Base-by-base conservation (phyloP, 371 early-diverging fungal genomes). In the Apophysomyces sp. region DNA sequence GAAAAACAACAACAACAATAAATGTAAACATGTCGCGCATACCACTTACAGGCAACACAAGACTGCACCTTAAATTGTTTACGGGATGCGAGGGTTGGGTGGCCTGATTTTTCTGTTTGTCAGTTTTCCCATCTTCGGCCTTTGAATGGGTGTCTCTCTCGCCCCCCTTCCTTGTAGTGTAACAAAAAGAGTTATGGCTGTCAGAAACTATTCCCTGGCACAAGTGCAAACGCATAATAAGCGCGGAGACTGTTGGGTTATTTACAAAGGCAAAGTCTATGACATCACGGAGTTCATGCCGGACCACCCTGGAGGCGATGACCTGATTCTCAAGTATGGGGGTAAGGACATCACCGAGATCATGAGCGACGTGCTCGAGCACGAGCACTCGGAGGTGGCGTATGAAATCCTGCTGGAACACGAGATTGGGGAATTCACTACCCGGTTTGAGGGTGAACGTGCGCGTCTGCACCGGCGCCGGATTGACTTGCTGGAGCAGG, bases 301-400 rank as follows among this genome's bases (percentile, higher is more conserved):
- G 13, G 90, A 86, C 71, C 94, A 93, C 68, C 94, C 93, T 0
- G 94, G 94, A 59, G 94, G 92, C 41, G 81, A 83, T 37, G 90
- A 89, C 36, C 72, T 84, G 57, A 86, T 94, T 64, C 71, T 90
- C 72, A 83, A 93, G 75, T 89, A 86, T 74, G 88, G 83, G 51
- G 88, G 92, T 28, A 71, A 82, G 57, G 93, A 92, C 70, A 71
- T 92, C 5, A 84, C 86, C 1, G 73, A 63, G 28, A 73, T 85
- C 26, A 87, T 97, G 89, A 76, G 84, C 56, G 95, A 96, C 76
- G 74, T 82, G 26, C 63, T 73, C 60, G 80, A 84, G 69, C 97
- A 97, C 78, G 63, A 73, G n/a, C 97, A 97, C 73, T 90, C 93
- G 1, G 88, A 91, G 28, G 77, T 85, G 1, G 96, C 97, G 8